These are phyloP conservation scores for Exidia glandulosa DNA, from an alignment of 768 basidiomycete species.

Conservation along the genomic window DNA sequence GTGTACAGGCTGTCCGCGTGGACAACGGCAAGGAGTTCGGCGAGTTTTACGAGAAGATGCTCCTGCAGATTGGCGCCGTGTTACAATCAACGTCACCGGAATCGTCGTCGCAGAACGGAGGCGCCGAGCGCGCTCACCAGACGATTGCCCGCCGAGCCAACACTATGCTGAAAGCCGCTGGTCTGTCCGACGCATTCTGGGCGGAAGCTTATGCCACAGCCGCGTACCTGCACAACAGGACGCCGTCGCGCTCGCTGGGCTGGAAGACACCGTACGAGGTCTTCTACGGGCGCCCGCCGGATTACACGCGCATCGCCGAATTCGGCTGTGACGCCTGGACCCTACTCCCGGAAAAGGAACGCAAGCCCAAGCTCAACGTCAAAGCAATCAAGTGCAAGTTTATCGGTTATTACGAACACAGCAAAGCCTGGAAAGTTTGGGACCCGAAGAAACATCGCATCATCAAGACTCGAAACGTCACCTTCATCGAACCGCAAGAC, in stretches of 20 bases:
- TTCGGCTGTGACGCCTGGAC: background rate
- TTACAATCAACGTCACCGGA: background rate
- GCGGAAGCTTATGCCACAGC: constrained; percentile 6
- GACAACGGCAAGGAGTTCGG: constrained; percentile 8
- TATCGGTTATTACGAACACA: no score
- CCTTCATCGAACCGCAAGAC: no score
- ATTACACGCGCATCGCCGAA: background rate
- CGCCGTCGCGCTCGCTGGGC: background rate
- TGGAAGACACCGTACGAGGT: background rate
- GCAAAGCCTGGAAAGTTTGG: no score
- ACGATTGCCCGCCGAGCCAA: constrained; percentile 6
- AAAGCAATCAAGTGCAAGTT: no score
- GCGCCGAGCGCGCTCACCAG: constrained; percentile 12
- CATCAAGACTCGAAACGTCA: no score
- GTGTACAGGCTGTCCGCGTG: background rate
- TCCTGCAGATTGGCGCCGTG: background rate
- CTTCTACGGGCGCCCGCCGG: background rate
- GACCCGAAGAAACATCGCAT: no score
- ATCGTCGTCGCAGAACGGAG: constrained; percentile 16
- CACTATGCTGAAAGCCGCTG: constrained; percentile 8
- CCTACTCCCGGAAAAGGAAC: no score
- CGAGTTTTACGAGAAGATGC: background rate
- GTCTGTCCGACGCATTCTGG: constrained; percentile 9
- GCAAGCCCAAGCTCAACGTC: no score
- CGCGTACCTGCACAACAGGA: background rate